Evolutionary conservation across 805 yeast genomes (phyloP).

Genomic region (Candida lessepsii): DNA sequence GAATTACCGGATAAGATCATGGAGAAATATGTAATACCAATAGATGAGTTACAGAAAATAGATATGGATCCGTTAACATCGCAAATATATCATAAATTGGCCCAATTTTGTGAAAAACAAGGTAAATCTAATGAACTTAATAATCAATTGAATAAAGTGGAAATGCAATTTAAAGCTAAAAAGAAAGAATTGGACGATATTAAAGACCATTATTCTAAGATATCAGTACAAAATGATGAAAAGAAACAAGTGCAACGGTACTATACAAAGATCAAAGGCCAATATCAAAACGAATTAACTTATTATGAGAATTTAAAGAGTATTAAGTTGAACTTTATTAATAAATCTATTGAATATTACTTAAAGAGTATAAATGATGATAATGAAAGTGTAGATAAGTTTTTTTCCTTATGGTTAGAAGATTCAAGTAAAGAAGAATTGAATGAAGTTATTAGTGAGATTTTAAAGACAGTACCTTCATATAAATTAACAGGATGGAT

Average conservation of each 20-base stretch:
- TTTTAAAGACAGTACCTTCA: conserved; percentile 48
- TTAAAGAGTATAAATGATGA: conserved; percentile 53
- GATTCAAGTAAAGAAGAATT: conserved; percentile 46
- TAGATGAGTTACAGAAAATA: conserved; percentile 21
- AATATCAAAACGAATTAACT: conserved; percentile 48
- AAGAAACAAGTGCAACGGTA: conserved; percentile 53
- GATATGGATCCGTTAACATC: conserved; percentile 2
- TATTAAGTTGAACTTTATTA: conserved; percentile 44
- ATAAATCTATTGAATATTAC: conserved; percentile 58
- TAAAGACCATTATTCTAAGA: conserved; percentile 40
- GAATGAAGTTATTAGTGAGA: conserved; percentile 38
- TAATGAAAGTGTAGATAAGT: conserved; percentile 61
- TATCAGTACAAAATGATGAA: conserved; percentile 43
- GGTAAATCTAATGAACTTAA: conserved; percentile 43
- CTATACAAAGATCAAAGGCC: conserved; percentile 47
- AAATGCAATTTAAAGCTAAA: conserved; percentile 41
- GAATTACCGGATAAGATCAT: conserved; percentile 62
- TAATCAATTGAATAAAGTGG: conserved; percentile 43
- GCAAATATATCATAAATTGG: conserved; percentile 37
- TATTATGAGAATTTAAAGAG: conserved; percentile 41
- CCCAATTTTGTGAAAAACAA: conserved; percentile 71
- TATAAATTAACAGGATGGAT: conserved; percentile 75
- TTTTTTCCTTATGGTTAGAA: conserved; percentile 83
- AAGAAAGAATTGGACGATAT: conserved; percentile 50
- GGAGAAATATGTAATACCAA: conserved; percentile 53